Conservation (phyloP, 495 filamentous ascomycete species). For the Penicillium dipodomyicola region DNA sequence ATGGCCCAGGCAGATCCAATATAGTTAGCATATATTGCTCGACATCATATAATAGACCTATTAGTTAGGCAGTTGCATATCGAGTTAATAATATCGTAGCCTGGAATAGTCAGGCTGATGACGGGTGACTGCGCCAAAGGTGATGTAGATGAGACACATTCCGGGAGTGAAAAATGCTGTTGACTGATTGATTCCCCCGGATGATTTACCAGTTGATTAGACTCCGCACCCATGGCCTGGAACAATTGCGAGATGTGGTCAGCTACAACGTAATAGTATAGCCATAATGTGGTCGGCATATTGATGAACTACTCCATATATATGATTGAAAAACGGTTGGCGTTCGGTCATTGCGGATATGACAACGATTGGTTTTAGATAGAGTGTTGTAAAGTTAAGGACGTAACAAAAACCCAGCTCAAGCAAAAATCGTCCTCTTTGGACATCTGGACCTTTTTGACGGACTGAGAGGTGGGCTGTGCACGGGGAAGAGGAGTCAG, state of each 20-base stretch:
- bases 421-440: background rate
- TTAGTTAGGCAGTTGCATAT: conserved; percentile 5
- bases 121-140: background rate
- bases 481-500: background rate
- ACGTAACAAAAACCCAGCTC: background rate
- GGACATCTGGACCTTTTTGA: background rate
- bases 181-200: conserved; percentile 1
- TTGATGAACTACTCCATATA: background rate
- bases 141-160: background rate
- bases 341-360: background rate
- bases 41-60: background rate
- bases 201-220: no score
- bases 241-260: background rate
- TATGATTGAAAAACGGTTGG: background rate
- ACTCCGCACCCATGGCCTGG: background rate
- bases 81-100: background rate
- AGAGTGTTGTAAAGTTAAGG: background rate
- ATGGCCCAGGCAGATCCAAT: background rate
- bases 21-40: background rate
- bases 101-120: background rate
- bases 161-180: conserved; percentile 2
- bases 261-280: background rate
- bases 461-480: conserved; percentile 6
- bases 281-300: background rate
- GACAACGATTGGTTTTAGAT: background rate